These are phyloP conservation scores for Botrytis porri DNA, from an alignment of 2,329 filamentous ascomycete genomes.

Conservation along the genomic window DNA sequence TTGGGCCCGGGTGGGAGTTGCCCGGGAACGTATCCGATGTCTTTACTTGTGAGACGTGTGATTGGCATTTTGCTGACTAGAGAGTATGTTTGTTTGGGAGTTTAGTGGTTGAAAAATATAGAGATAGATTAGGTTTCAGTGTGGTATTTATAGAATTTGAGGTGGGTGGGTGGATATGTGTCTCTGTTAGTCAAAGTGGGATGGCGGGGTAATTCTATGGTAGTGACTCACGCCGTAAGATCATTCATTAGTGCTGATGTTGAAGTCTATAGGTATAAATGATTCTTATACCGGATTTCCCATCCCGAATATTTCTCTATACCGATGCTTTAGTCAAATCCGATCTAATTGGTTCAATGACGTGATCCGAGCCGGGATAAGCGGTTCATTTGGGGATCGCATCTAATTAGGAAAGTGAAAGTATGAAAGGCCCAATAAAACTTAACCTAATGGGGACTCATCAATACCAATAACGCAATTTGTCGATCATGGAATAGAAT, in stretches of 20 bases:
- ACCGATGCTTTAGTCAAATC: background rate
- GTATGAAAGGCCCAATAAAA: background rate
- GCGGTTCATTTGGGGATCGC: background rate
- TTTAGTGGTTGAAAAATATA: background rate
- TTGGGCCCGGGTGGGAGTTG: conserved; percentile 31
- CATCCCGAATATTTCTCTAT: background rate
- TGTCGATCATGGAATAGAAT: background rate
- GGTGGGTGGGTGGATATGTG: background rate
- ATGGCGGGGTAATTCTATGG: background rate
- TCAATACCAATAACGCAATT: background rate
- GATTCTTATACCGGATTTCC: background rate
- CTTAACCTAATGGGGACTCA: background rate
- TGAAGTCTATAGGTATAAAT: background rate
- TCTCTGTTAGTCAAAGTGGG: background rate
- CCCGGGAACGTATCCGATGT: conserved; percentile 34
- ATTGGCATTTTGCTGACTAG: background rate
- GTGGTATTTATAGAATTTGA: background rate
- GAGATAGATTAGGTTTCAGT: too few species aligned
- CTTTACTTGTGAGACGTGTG: conserved; percentile 11
- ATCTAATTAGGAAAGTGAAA: background rate
- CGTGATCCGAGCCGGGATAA: background rate
- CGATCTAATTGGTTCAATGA: background rate
- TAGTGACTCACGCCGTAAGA: background rate
- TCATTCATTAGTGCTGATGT: background rate
- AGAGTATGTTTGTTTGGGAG: background rate